Percentiles rank a stretch among this genome's conserved stretches.
Evolutionary conservation across 192 early-diverging fungal genomes (phyloP).

Genomic region (Dimargaris verticillata): DNA sequence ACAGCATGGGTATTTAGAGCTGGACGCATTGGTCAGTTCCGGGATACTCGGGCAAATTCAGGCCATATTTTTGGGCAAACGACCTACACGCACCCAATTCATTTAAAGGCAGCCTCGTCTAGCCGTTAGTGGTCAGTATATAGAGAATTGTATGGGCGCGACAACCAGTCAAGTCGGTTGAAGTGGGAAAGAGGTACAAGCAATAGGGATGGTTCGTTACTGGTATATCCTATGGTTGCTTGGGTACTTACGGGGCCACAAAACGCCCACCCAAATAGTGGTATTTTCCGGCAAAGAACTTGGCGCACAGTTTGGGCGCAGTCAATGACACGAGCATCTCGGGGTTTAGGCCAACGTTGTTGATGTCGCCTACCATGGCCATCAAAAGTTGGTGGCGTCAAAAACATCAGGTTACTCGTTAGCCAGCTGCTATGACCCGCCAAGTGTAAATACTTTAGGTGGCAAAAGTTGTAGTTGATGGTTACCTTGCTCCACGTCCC

Average conservation of each 20-base stretch:
- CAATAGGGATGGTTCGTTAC: no score
- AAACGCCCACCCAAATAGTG: constrained; percentile 74
- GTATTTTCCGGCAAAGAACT: constrained; percentile 44
- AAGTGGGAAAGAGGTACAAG: no score
- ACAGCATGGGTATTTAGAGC: constrained; percentile 8
- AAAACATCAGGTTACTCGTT: neutral
- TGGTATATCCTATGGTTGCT: no score
- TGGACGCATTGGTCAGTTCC: constrained; percentile 54
- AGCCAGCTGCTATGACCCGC: neutral
- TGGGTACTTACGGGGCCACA: neutral
- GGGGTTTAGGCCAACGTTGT: constrained; percentile 41
- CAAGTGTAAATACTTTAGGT: neutral
- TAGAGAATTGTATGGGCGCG: no score
- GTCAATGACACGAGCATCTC: constrained; percentile 82
- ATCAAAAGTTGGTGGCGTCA: neutral
- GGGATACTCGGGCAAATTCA: constrained; percentile 54
- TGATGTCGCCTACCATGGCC: constrained; percentile 23
- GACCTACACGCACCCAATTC: neutral
- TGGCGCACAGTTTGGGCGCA: constrained; percentile 69
- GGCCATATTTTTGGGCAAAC: constrained; percentile 44
- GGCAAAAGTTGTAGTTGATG: neutral
- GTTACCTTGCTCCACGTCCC: constrained; percentile 79
- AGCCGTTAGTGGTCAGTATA: no score
- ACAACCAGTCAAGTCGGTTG: no score
- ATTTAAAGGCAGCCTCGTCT: no score